Percentiles rank a stretch among this genome's conserved stretches.
phyloP scores from a whole-genome alignment of 352 stramenopile genomes.

The Elongisporangium senticosum region DNA sequence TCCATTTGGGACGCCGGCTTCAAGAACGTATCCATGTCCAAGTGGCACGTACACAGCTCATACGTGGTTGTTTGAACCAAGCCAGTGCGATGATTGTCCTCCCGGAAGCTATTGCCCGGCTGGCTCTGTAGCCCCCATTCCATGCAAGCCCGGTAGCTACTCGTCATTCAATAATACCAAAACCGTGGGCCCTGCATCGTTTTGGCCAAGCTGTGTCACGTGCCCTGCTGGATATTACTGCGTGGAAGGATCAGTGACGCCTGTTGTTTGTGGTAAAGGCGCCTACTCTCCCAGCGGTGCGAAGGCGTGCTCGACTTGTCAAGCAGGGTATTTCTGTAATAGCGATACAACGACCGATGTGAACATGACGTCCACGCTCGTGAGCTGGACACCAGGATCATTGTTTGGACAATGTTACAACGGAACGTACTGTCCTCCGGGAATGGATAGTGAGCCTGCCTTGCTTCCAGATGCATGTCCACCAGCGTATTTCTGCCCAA shows the following conservation, averaged over 20 bases:
- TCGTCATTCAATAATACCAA: constrained; percentile 69
- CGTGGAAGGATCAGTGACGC: constrained; percentile 43
- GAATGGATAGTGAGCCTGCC: constrained; percentile 63
- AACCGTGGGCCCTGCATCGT: constrained; percentile 39
- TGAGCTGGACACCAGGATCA: constrained; percentile 56
- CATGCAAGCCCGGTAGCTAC: constrained; percentile 75
- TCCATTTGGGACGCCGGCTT: constrained; percentile 61
- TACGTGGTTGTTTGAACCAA: constrained; percentile 68
- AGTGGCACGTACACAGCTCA: constrained; percentile 76
- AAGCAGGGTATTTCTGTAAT: constrained; percentile 78
- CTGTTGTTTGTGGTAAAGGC: constrained; percentile 68
- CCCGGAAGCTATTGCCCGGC: constrained; percentile 70
- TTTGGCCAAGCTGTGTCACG: constrained; percentile 56
- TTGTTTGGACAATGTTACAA: constrained; percentile 83
- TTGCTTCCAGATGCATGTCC: constrained; percentile 71
- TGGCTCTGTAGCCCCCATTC: constrained; percentile 50
- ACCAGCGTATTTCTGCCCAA: constrained; percentile 77
- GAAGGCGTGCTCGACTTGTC: constrained; percentile 50
- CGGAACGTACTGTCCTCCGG: constrained; percentile 75
- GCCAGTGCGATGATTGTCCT: constrained; percentile 74
- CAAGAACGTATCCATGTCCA: constrained; percentile 74
- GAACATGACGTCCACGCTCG: constrained; percentile 51
- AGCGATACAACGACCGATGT: constrained; percentile 55
- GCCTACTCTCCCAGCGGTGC: constrained; percentile 46
- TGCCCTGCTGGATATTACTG: constrained; percentile 86